Evolutionary conservation across 139 green algal genomes (phyloP).

Genomic region (Marvania coccoides): DNA sequence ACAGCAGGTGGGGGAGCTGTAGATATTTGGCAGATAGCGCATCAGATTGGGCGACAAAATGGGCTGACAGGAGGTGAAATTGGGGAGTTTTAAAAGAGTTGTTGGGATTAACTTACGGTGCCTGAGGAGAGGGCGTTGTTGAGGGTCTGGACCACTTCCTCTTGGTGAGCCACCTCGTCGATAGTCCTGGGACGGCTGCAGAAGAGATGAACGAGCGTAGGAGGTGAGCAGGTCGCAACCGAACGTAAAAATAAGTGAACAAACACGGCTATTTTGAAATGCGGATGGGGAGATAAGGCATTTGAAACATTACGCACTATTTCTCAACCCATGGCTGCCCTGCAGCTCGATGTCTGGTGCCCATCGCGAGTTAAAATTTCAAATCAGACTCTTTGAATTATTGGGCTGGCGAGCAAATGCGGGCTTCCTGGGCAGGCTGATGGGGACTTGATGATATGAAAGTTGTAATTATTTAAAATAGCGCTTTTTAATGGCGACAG

Average conservation of each 20-base stretch:
- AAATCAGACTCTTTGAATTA: no score
- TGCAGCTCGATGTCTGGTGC: no score
- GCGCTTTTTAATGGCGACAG: no score
- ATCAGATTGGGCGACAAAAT: no score
- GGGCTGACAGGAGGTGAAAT: no score
- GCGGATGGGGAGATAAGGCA: not conserved
- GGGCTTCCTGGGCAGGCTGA: no score
- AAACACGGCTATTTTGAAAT: not conserved
- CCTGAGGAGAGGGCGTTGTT: slow-evolving; percentile 71
- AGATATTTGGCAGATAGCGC: no score
- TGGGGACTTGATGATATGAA: no score
- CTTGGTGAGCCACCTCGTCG: slow-evolving; percentile 88
- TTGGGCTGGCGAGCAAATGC: no score
- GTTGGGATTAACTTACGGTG: slow-evolving; percentile 52
- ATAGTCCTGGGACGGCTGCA: slow-evolving; percentile 80
- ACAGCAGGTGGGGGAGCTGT: slow-evolving; percentile 88
- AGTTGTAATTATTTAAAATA: no score
- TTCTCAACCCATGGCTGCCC: slow-evolving; percentile 71
- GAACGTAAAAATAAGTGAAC: not conserved
- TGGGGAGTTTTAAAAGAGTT: no score
- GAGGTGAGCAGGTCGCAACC: not conserved
- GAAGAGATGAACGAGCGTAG: not conserved
- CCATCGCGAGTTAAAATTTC: no score
- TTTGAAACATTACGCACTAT: slow-evolving; percentile 40
- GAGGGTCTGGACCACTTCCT: slow-evolving; percentile 87